phyloP scores from a whole-genome alignment of 176 grass and related monocot genomes.

The Avena sativa region DNA sequence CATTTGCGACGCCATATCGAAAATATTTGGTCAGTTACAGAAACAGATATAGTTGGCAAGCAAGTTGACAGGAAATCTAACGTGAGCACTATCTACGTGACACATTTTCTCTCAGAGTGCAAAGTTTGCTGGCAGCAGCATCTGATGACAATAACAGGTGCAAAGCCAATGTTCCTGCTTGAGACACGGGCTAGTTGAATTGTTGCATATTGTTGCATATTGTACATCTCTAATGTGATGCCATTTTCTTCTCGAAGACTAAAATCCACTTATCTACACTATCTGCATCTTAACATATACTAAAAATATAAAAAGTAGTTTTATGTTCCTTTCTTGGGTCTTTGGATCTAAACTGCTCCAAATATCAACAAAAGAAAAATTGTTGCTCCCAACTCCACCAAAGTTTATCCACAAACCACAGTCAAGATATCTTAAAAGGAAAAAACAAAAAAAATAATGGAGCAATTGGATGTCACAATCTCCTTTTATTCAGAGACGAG shows the following conservation, averaged over 20 bases:
- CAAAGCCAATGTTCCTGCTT: conserved; percentile 6
- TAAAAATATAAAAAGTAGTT: neutral
- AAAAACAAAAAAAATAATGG: neutral
- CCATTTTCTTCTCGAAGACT: neutral
- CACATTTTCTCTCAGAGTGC: neutral
- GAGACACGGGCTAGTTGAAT: conserved; percentile 31
- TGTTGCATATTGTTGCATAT: conserved; percentile 13
- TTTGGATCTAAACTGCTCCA: conserved; percentile 13
- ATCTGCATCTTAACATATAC: neutral
- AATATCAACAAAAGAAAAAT: neutral
- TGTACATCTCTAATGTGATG: neutral
- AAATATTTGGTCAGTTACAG: neutral
- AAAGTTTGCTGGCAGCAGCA: conserved; percentile 31
- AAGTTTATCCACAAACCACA: neutral
- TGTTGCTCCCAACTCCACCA: neutral
- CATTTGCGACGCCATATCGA: neutral
- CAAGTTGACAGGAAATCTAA: neutral
- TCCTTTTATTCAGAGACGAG: conserved; percentile 27
- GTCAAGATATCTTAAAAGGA: neutral
- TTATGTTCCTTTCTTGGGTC: neutral
- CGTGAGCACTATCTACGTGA: neutral
- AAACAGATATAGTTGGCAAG: neutral
- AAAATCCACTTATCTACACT: neutral
- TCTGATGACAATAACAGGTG: conserved; percentile 11
- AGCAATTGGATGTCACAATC: conserved; percentile 7